Base-by-base conservation (phyloP, 306 rosid genomes). In the Inga laurina region DNA sequence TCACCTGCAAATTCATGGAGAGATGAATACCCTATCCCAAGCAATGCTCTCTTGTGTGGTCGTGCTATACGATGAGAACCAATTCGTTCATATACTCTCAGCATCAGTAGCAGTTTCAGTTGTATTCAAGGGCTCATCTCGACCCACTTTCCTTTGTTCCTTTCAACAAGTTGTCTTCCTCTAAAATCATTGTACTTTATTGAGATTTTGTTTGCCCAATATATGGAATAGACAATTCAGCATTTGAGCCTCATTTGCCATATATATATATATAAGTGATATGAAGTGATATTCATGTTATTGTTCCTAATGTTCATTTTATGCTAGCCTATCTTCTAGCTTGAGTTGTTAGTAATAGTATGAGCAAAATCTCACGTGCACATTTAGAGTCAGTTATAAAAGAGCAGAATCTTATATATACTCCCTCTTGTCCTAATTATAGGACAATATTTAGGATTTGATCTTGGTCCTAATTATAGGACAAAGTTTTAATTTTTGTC, bases 1-100 rank as follows among this genome's bases (percentile, higher is more conserved):
- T 90, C 97, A 0, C 82, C 97, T 14, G 90, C 87, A 61, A 93
- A 90, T 87, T 94, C 98, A 57, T 88, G 90, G 93, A 87, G 97
- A 86, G 97, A 94, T 87, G 98, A 94, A 69, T 87, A 89, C 65
- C 97, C 92, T 4, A 89, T 93, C 62, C 98, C 98, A 16, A 91
- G 76, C 21, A 94, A 94, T 89, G 91, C 97, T 68, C 86, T 86
- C 67, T 71, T 54, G 4, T 93, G 98, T 24, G 97, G 97, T 37
- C 81, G 87, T 37, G 97, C 95, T 22, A 27, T 88, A 49, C 94
- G 96, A 21, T 7, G 21, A 34, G 62, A 45, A 13, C 59, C 57
- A 54, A 1, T 39, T 45, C 21, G 18, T 74, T 78, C 22, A 48
- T 30, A 8, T 41, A 72, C 32, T 8, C 30, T 52, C 13, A 57